phyloP scores from a whole-genome alignment of 108 stramenopile genomes.

The Fragilariopsis cylindrus region DNA sequence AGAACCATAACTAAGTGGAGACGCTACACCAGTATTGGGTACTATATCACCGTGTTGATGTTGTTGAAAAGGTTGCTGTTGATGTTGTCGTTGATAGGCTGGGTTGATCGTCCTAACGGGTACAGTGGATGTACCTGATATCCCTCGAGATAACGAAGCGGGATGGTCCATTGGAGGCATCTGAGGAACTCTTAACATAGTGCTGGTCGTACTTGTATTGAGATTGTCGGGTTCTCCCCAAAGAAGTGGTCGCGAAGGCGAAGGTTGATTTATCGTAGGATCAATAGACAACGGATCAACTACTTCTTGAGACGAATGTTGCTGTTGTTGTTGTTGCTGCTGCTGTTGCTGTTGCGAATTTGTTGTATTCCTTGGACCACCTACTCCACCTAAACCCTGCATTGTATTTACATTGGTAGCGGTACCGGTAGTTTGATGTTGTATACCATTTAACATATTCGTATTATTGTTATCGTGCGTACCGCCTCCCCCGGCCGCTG shows the following conservation, averaged over 20 bases:
- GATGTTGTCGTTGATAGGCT: slow-evolving; percentile 1
- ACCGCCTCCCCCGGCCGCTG: background rate
- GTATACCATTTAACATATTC: background rate
- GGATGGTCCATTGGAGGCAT: slow-evolving; percentile 23
- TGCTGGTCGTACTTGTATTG: background rate
- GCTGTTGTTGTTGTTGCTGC: background rate
- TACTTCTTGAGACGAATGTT: slow-evolving; percentile 30
- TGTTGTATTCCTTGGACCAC: background rate
- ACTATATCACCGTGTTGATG: background rate
- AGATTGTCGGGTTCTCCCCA: slow-evolving; percentile 7
- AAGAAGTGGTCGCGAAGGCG: background rate
- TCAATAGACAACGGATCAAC: slow-evolving; percentile 66
- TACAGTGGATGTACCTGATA: background rate
- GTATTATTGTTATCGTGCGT: slow-evolving; percentile 11
- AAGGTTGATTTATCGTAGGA: slow-evolving; percentile 43
- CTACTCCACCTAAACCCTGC: slow-evolving; percentile 2
- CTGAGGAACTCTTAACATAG: slow-evolving; percentile 8
- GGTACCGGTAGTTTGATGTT: background rate
- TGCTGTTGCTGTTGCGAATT: slow-evolving; percentile 20
- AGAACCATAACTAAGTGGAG: background rate
- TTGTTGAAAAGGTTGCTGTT: slow-evolving; percentile 3
- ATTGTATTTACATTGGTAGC: background rate
- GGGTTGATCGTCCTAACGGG: background rate
- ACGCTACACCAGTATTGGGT: background rate
- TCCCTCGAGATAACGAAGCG: background rate